These are phyloP conservation scores for Globisporangium okanoganense DNA, from an alignment of 352 stramenopile genomes.

Conservation along the genomic window DNA sequence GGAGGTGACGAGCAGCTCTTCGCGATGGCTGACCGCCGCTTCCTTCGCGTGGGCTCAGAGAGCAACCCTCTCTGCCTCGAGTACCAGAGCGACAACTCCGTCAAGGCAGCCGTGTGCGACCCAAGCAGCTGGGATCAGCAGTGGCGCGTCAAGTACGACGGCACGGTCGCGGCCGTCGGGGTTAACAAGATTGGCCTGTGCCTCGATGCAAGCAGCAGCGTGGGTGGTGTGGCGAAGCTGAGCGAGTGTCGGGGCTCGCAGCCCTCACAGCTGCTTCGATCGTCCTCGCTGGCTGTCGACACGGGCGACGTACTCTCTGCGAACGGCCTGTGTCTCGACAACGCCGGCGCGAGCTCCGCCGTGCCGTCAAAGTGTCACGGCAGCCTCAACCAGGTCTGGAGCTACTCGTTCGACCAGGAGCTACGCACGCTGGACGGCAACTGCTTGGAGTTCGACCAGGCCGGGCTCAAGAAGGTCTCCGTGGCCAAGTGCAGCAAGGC, in stretches of 20 bases:
- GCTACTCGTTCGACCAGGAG: conserved; percentile 3
- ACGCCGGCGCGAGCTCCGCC: neutral
- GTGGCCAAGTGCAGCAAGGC: conserved; percentile 10
- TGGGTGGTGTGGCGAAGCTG: neutral
- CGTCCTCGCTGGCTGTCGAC: neutral
- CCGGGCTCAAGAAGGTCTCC: neutral
- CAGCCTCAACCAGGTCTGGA: neutral
- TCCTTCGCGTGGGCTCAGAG: neutral
- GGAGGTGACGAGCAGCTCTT: conserved; percentile 1
- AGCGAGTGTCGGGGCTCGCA: neutral
- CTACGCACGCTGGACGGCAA: neutral
- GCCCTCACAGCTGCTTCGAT: conserved; percentile 1
- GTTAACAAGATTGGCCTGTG: conserved; percentile 2
- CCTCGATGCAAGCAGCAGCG: neutral
- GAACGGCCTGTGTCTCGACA: conserved; percentile 4
- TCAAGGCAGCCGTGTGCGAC: neutral
- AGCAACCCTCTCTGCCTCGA: neutral
- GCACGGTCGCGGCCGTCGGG: neutral
- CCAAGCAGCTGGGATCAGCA: neutral
- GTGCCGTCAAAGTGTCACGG: neutral
- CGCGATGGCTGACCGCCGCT: neutral
- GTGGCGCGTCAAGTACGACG: conserved; percentile 5
- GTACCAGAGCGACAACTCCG: neutral
- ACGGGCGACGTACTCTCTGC: neutral
- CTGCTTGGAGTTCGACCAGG: neutral